Evolutionary conservation across 2,329 filamentous ascomycete genomes (phyloP), one percentile per base, ranked within the genome.

Genomic region (Ampelomyces quisqualis): DNA sequence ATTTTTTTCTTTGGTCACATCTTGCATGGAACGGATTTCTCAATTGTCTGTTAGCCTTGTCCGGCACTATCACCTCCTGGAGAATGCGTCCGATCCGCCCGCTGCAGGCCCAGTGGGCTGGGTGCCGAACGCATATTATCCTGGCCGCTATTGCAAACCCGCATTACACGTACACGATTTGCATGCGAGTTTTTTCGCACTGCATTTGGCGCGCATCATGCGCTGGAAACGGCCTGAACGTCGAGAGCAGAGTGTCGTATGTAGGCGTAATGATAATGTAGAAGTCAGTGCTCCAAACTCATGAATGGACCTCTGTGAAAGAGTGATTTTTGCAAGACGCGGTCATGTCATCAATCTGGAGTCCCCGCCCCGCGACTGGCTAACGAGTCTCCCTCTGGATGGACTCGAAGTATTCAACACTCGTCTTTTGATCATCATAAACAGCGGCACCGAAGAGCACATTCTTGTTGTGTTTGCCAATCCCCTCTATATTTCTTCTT

Each of bases 101-200:
- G 36, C 46, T 44, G 45, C 35, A 11, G 46, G 49, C 47, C 34
- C 34, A 34, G 46, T 52, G 41, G 38, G 48, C 46, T 35, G 34
- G 24, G 18, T 46, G 13, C 23, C 40, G 23, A 34, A 40, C 27
- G 29, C 34, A 35, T 50, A 40, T 33, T 26, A 17, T 31, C 31
- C 17, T 31, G 7, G n/a, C n/a, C 5, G 32, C 19, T 15, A 7
- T 15, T 28, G 24, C n/a, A 29, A 29, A 27, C 26, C 11, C 17
- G 22, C 23, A 20, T 34, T 32, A 40, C 26, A 35, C 34, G 35
- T 46, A 46, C 43, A 49, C 35, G 31, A 40, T 45, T 43, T 45
- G 17, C 32, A 43, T 37, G 34, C 36, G 32, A 39, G 11, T 22
- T 24, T 35, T 4, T 15, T 37, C 29, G 29, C 19, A 27, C 38